Percentiles rank a stretch among this genome's conserved stretches.
Evolutionary conservation across 1,139 yeast species (phyloP).

Genomic region (Protomyces gravidus): DNA sequence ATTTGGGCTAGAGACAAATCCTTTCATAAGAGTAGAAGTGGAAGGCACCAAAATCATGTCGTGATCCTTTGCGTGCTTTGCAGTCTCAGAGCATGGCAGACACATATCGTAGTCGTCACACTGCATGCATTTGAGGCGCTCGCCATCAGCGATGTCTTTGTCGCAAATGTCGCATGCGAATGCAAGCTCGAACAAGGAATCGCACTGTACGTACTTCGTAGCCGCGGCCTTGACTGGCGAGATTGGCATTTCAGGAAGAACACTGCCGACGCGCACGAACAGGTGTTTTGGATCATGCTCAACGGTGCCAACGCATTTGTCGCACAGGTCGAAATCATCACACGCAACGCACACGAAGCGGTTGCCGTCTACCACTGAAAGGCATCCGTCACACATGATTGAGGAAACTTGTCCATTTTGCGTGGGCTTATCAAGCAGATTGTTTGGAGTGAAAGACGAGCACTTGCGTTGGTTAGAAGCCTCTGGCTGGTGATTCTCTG

Average conservation of each 20-base stretch:
- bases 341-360: conserved; percentile 50
- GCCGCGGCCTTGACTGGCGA: no score
- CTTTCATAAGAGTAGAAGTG: no score
- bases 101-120: conserved; percentile 41
- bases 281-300: conserved; percentile 1
- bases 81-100: conserved; percentile 26
- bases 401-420: neutral
- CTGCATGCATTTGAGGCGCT: conserved; percentile 39
- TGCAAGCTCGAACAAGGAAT: neutral
- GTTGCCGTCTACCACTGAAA: conserved; percentile 40
- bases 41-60: no score
- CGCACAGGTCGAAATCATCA: conserved; percentile 49
- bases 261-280: conserved; percentile 17
- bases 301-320: conserved; percentile 39
- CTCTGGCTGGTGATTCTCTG: neutral
- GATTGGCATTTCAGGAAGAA: no score
- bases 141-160: conserved; percentile 33
- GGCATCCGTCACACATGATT: conserved; percentile 32
- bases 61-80: neutral
- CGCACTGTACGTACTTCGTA: neutral
- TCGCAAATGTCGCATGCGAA: neutral
- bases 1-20: no score
- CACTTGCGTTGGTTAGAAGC: no score
- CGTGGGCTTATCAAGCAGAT: neutral
- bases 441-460: neutral